Evolutionary conservation across 805 yeast genomes (phyloP), one percentile per base, ranked within the genome.

Genomic region (Lipomyces kockii): DNA sequence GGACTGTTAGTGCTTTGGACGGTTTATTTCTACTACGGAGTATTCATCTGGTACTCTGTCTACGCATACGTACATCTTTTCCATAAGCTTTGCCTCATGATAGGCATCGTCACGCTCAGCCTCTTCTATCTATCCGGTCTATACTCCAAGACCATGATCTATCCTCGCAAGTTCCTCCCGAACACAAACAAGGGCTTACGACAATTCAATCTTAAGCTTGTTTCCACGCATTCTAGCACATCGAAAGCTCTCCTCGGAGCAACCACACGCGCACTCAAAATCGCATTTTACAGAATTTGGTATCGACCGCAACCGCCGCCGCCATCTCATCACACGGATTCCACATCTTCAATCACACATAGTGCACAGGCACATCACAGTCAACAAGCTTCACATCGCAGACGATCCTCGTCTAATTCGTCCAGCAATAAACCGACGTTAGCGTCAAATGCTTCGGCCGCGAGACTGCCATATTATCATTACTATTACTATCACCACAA

Each of bases 131-230:
- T 94, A 46, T 89, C 97, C 29, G 99, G 99, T 0, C 95, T 92
- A 79, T 95, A 94, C 78, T 86, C 85, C 66, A 85, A 95, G 68
- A 91, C 97, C 0, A 90, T 94, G 63, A 89, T 90, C 17, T 81
- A 87, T 54, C 97, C 97, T 1, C 84, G 97, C 68, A 84, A 86
- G 75, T 94, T 92, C 75, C 80, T 95, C 64, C 81, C 87, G 0
- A 85, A 89, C n/a, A 87, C 98, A 7, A 95, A 95, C 78, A 92
- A 91, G 76, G 98, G 98, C 0, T 80, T 94, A 32, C 80, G 97
- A 60, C 94, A 91, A 73, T 82, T 93, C 72, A 93, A 95, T 7
- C 75, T 32, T 22, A 74, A 32, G 56, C 76, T n/a, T n/a, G 77
- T 59, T 25, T 70, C 22, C 66, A 74, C 56, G 22, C 63, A 66